A percentile compares a stretch with the other conserved stretches of the same genome.
phyloP scores from a whole-genome alignment of 768 basidiomycete species.

The Butyriboletus loyo region DNA sequence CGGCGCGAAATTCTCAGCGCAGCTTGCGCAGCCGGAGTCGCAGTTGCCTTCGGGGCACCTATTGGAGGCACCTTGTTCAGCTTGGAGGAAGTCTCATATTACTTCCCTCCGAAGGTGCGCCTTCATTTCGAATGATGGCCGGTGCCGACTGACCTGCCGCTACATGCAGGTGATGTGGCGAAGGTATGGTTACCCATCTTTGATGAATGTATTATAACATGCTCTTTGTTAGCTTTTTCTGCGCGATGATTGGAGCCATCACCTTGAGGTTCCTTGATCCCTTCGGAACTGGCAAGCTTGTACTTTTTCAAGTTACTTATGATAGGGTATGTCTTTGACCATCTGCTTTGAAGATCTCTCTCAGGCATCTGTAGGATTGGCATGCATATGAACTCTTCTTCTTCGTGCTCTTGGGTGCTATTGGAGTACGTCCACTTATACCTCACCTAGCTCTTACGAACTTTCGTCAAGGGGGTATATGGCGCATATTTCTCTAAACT shows the following conservation, averaged over 20 bases:
- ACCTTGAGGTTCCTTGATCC: conserved; percentile 92
- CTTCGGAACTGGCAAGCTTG: conserved; percentile 92
- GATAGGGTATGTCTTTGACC: conserved; percentile 52
- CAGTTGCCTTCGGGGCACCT: conserved; percentile 96
- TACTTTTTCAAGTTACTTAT: conserved; percentile 89
- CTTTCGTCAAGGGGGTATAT: conserved; percentile 69
- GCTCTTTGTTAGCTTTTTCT: conserved; percentile 77
- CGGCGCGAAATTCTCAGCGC: conserved; percentile 93
- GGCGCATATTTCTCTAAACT: conserved; percentile 92
- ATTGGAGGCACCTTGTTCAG: conserved; percentile 93
- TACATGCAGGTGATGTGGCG: conserved; percentile 82
- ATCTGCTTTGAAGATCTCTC: neutral
- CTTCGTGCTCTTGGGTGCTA: conserved; percentile 83
- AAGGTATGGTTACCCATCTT: conserved; percentile 49
- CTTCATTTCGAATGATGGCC: neutral
- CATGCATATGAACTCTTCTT: conserved; percentile 84
- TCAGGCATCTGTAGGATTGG: conserved; percentile 66
- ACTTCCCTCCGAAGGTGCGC: conserved; percentile 87
- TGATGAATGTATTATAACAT: neutral
- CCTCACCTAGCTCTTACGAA: conserved; percentile 5
- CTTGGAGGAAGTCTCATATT: conserved; percentile 94
- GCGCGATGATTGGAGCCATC: conserved; percentile 95
- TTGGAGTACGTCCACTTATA: conserved; percentile 59
- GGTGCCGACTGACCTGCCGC: conserved; percentile 1
- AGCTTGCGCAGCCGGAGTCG: conserved; percentile 95